These are phyloP conservation scores for Fusarium buharicum DNA, from an alignment of 2,329 filamentous ascomycete genomes.

Conservation along the genomic window DNA sequence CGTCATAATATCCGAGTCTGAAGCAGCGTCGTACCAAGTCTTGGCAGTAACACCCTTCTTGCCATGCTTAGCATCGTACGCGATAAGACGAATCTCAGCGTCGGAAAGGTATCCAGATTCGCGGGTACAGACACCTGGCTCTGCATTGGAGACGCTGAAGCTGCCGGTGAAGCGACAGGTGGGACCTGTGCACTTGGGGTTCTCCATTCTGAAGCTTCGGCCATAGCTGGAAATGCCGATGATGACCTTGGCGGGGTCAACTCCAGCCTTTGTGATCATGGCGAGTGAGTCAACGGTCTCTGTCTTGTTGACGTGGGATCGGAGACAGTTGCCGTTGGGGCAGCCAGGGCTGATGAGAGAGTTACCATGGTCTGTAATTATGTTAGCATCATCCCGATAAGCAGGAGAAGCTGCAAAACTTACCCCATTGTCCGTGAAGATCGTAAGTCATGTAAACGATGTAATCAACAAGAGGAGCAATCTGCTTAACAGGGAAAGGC, in stretches of 20 bases:
- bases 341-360: constrained; percentile 43
- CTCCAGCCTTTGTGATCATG: constrained; percentile 53
- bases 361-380: constrained; percentile 41
- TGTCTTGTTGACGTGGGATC: constrained; percentile 54
- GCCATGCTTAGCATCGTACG: constrained; percentile 30
- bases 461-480: constrained; percentile 49
- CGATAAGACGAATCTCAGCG: constrained; percentile 46
- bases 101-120: constrained; percentile 45
- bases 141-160: constrained; percentile 38
- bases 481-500: constrained; percentile 49
- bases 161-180: constrained; percentile 43
- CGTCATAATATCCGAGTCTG: constrained; percentile 43
- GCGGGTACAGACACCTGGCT: constrained; percentile 42
- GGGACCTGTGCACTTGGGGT: constrained; percentile 41
- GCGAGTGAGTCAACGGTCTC: constrained; percentile 51
- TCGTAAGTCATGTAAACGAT: constrained; percentile 54
- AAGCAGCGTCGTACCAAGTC: constrained; percentile 36
- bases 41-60: constrained; percentile 30
- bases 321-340: constrained; percentile 49
- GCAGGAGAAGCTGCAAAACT: background rate
- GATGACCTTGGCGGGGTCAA: constrained; percentile 47
- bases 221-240: constrained; percentile 47
- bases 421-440: constrained; percentile 51
- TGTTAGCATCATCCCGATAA: background rate
- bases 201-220: constrained; percentile 44